A percentile compares a stretch with the other conserved stretches of the same genome.
Conservation (phyloP, 179 eudicot genomes). For the Amaranthus tricolor region DNA sequence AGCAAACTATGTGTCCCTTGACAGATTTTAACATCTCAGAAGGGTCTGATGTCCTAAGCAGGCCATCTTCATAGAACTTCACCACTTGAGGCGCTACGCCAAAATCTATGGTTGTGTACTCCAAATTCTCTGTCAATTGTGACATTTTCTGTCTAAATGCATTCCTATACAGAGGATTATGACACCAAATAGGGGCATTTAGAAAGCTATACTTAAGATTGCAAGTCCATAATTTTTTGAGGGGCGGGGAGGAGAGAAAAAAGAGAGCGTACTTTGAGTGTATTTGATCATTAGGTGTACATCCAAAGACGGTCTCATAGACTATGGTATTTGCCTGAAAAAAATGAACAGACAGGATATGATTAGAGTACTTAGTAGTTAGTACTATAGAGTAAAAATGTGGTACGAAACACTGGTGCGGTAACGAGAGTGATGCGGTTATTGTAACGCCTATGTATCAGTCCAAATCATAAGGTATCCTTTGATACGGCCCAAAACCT, state of each 20-base stretch:
- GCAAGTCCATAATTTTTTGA: not conserved
- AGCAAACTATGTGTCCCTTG: slow-evolving; percentile 80
- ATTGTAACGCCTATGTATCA: too few relatives aligned
- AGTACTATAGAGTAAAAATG: too few relatives aligned
- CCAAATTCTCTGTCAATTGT: slow-evolving; percentile 61
- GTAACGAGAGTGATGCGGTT: too few relatives aligned
- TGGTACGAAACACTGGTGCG: too few relatives aligned
- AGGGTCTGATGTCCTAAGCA: slow-evolving; percentile 44
- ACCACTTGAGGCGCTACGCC: slow-evolving; percentile 73
- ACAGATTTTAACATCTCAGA: slow-evolving; percentile 61
- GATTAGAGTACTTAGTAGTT: not conserved
- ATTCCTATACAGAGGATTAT: slow-evolving; percentile 37
- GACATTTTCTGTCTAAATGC: slow-evolving; percentile 66
- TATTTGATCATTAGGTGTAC: slow-evolving; percentile 82
- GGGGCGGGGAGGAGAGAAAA: not conserved
- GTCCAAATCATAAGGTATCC: too few relatives aligned
- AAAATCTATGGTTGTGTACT: slow-evolving; percentile 82
- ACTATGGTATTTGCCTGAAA: slow-evolving; percentile 77
- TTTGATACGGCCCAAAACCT: too few relatives aligned
- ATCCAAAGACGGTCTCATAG: slow-evolving; percentile 72
- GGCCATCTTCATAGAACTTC: slow-evolving; percentile 56
- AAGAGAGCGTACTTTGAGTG: slow-evolving; percentile 64
- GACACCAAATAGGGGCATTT: not conserved
- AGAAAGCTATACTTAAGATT: not conserved
- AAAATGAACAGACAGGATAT: not conserved